These are phyloP conservation scores for Kodamaea kaohsiungensis DNA, from an alignment of 805 yeast genomes.

Conservation along the genomic window DNA sequence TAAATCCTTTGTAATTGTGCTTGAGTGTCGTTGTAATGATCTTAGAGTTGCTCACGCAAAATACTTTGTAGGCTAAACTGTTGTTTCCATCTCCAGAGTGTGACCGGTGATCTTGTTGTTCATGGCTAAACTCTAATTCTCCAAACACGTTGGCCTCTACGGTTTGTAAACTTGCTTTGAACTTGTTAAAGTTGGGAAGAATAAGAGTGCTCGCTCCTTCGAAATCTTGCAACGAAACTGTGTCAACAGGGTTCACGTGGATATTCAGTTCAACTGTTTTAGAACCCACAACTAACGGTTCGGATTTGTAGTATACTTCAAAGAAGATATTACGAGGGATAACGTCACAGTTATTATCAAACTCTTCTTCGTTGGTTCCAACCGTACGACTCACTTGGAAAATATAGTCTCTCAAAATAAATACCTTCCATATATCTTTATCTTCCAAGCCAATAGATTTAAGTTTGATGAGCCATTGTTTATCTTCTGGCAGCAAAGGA, in stretches of 20 bases:
- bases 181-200: conserved; percentile 31
- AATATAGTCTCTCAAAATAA: conserved; percentile 67
- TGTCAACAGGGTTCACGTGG: conserved; percentile 13
- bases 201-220: conserved; percentile 25
- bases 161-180: conserved; percentile 40
- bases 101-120: conserved; percentile 8
- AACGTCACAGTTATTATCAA: conserved; percentile 16
- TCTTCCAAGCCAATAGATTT: conserved; percentile 72
- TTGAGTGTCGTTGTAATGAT: conserved; percentile 36
- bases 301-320: conserved; percentile 39
- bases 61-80: conserved; percentile 17
- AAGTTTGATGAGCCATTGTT: conserved; percentile 70
- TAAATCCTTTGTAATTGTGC: conserved; percentile 68
- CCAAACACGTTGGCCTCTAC: conserved; percentile 45
- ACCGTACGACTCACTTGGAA: conserved; percentile 50
- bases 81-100: not conserved
- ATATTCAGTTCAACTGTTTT: conserved; percentile 24
- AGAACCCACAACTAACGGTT: conserved; percentile 21
- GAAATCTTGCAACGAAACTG: conserved; percentile 12
- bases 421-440: conserved; percentile 80
- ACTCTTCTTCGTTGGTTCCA: not conserved
- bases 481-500: conserved; percentile 62
- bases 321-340: conserved; percentile 40
- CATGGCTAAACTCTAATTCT: conserved; percentile 41
- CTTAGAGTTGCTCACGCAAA: conserved; percentile 32